Base-by-base conservation (phyloP, 164 flowering plant species). In the Buxus sempervirens region DNA sequence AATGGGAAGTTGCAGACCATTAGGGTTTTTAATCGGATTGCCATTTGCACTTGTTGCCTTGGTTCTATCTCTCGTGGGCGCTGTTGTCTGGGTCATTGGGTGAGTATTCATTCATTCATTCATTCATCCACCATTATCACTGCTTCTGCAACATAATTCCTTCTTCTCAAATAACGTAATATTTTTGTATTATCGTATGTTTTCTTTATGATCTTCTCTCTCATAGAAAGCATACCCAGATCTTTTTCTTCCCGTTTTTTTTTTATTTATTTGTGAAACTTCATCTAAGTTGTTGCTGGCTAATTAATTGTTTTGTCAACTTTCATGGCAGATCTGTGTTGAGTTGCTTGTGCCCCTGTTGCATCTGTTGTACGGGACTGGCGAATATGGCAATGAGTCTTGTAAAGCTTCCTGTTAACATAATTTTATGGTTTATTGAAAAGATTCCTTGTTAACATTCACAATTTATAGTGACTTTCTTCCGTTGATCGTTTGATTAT, bases 301-400 rank as follows among this genome's bases (percentile, higher is more conserved):
- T n/a, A n/a, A 41, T 2, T 60, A 0, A 36, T 7, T 38, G 26
- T 53, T 72, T 66, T 68, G 27, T 4, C 22, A 9, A 49, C 55
- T 60, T 15, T 19, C 38, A 58, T 66, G 27, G 72, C 88, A 88
- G 91, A 79, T 28, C 82, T 3, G 69, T 82, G 25, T 53, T 90
- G 79, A 84, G 86, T 76, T 86, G 91, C 69, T 32, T 86, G 68
- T 86, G 90, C 80, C 93, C 93, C 1, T 88, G 93, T 66, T 90
- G 90, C 79, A 63, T 82, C 4, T 88, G 91, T 67, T 84, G 75
- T 32, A 60, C 84, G 4, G 81, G 80, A n/a, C 66, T 90, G 0
- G 88, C 86, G 1, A 85, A 86, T 67, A 21, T 84, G 26, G 88
- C 90, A 0, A 64, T 86, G 59, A 60, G 4, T 51, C 76, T 88